Evolutionary conservation across 1,284 basidiomycete species (phyloP).

Genomic region (Singerocomus rubriflavus): DNA sequence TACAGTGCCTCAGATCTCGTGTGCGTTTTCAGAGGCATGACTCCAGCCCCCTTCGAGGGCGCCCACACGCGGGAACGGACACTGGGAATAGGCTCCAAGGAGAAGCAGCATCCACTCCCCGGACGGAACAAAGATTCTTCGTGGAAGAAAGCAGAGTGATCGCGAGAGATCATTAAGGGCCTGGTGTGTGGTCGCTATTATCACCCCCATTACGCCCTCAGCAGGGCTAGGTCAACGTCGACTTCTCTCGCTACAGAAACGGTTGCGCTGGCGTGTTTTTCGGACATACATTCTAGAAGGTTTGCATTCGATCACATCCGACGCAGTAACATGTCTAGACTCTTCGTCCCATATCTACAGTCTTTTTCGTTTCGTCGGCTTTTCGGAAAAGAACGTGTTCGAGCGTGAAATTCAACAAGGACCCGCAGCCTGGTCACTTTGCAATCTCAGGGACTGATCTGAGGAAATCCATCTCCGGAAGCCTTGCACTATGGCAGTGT

Average conservation of each 20-base stretch:
- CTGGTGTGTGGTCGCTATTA: slow-evolving; percentile 71
- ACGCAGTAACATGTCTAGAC: slow-evolving; percentile 42
- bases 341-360: slow-evolving; percentile 59
- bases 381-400: slow-evolving; percentile 66
- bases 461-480: slow-evolving; percentile 43
- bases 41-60: slow-evolving; percentile 71
- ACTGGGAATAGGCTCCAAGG: slow-evolving; percentile 30
- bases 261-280: slow-evolving; percentile 4
- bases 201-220: slow-evolving; percentile 61
- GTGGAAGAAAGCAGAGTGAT: slow-evolving; percentile 76
- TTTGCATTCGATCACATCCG: slow-evolving; percentile 56
- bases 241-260: slow-evolving; percentile 2
- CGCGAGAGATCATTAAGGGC: slow-evolving; percentile 73
- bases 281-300: slow-evolving; percentile 75
- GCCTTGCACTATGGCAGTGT: slow-evolving; percentile 9
- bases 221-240: slow-evolving; percentile 46
- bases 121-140: slow-evolving; percentile 54
- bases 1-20: slow-evolving; percentile 48
- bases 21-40: slow-evolving; percentile 66
- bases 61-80: slow-evolving; percentile 43
- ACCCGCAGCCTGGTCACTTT: slow-evolving; percentile 74
- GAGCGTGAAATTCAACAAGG: slow-evolving; percentile 79
- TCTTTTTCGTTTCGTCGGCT: slow-evolving; percentile 63
- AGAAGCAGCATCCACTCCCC: slow-evolving; percentile 35
- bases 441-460: slow-evolving; percentile 66